Evolutionary conservation across 345 rosid genomes (phyloP).

Genomic region (Clausena lansium): DNA sequence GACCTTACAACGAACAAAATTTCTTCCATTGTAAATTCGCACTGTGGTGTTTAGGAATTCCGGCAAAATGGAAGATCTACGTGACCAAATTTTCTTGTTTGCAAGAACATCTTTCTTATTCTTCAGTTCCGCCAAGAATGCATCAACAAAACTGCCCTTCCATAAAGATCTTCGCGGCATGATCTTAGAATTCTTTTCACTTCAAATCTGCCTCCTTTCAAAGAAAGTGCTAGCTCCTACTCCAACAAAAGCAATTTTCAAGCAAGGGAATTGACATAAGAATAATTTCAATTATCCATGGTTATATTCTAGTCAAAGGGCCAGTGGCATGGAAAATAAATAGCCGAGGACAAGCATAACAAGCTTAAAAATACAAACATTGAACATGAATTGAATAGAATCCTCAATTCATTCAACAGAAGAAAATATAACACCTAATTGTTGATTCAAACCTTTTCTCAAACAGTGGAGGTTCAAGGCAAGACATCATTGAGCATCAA

Average conservation of each 20-base stretch:
- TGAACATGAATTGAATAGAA: neutral
- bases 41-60: slow-evolving; percentile 39
- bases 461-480: neutral
- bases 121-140: slow-evolving; percentile 37
- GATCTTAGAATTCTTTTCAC: neutral
- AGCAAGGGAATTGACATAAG: neutral
- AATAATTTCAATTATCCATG: no score
- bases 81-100: slow-evolving; percentile 49
- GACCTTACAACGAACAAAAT: slow-evolving; percentile 42
- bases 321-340: neutral
- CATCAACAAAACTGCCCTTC: slow-evolving; percentile 51
- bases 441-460: neutral
- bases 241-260: neutral
- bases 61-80: slow-evolving; percentile 47
- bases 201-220: neutral
- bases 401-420: neutral
- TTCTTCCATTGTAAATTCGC: slow-evolving; percentile 49
- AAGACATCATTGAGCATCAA: neutral
- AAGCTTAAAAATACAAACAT: neutral
- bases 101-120: slow-evolving; percentile 30
- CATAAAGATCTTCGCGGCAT: slow-evolving; percentile 37
- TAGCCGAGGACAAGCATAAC: neutral
- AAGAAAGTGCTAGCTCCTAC: neutral
- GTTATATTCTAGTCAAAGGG: neutral
- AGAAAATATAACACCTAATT: neutral